These are phyloP conservation scores for Oryza glaberrima DNA, from an alignment of 176 grass and related monocot genomes.

Conservation along the genomic window DNA sequence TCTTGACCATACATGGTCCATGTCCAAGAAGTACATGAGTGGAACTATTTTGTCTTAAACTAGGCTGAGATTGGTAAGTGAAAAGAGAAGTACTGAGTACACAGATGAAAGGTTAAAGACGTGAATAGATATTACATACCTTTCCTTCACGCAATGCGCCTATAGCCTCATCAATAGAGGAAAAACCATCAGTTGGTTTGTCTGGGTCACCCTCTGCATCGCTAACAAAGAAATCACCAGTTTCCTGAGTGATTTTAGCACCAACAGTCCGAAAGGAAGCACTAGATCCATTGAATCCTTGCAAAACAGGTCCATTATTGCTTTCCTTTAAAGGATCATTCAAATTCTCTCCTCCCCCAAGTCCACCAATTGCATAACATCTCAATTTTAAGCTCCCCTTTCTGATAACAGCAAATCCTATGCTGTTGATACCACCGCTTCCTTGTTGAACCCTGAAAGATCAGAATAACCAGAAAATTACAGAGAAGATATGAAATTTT, in stretches of 20 bases:
- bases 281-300: conserved; percentile 38
- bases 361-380: conserved; percentile 55
- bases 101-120: neutral
- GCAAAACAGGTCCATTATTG: conserved; percentile 66
- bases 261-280: conserved; percentile 67
- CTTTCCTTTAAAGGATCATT: conserved; percentile 50
- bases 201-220: conserved; percentile 85
- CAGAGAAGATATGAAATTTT: conserved; percentile 1
- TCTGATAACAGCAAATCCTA: conserved; percentile 66
- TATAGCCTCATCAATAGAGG: conserved; percentile 76
- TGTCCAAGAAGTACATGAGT: neutral
- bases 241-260: conserved; percentile 92
- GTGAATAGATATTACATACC: conserved; percentile 33
- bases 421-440: conserved; percentile 43
- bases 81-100: neutral
- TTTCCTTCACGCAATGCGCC: conserved; percentile 67
- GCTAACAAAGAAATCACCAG: conserved; percentile 77
- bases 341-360: conserved; percentile 30
- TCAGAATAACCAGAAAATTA: neutral
- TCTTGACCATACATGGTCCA: conserved; percentile 7
- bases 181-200: conserved; percentile 77
- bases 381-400: conserved; percentile 55
- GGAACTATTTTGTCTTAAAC: neutral
- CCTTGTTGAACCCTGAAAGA: conserved; percentile 60
- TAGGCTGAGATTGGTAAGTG: neutral